Evolutionary conservation across 179 eudicot species (phyloP).

Genomic region (Beta lomatogona): DNA sequence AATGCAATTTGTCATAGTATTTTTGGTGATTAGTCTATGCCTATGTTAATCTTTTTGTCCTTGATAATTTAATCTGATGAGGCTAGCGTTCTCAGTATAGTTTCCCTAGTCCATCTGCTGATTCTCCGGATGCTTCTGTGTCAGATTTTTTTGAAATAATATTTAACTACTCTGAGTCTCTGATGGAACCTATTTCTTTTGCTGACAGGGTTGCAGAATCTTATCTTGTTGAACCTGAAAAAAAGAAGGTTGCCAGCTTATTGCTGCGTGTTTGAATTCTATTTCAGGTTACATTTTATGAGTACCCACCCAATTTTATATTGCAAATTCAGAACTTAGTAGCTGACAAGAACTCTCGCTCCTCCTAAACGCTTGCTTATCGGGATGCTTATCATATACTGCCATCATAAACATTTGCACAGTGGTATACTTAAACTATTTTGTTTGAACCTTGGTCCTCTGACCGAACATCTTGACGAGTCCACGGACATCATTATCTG

Average conservation of each 20-base stretch:
- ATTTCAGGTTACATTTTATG: constrained; percentile 61
- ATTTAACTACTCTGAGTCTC: background rate
- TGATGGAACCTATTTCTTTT: constrained; percentile 18
- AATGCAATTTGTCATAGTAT: background rate
- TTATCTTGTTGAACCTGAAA: constrained; percentile 50
- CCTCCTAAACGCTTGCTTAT: background rate
- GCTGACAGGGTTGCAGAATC: constrained; percentile 46
- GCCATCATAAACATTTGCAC: background rate
- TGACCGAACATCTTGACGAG: background rate
- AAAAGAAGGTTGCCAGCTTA: constrained; percentile 55
- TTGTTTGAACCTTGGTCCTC: background rate
- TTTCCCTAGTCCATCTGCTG: background rate
- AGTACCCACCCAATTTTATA: background rate
- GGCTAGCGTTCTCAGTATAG: background rate
- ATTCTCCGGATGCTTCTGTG: background rate
- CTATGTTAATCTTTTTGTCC: background rate
- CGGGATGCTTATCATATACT: background rate
- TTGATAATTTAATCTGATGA: background rate
- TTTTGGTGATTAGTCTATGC: background rate
- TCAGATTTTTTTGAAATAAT: background rate
- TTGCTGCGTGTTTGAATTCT: constrained; percentile 49
- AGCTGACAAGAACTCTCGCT: background rate
- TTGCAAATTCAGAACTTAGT: background rate
- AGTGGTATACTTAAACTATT: background rate
- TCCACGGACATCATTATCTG: background rate